Evolutionary conservation across 2,329 filamentous ascomycete species (phyloP).

Genomic region (Podosphaera xanthii): DNA sequence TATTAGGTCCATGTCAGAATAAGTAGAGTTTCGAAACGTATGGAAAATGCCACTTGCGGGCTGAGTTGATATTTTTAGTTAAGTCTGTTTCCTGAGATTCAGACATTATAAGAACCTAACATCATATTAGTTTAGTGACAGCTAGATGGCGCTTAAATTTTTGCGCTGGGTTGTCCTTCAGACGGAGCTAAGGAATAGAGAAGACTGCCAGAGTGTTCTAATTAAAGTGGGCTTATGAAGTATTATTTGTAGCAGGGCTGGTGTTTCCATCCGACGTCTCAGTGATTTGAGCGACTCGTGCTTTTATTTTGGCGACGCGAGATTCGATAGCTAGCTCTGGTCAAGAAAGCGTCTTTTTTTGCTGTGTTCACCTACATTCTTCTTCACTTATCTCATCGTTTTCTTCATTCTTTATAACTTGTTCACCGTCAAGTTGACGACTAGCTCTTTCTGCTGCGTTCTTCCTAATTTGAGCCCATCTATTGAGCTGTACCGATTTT

Average conservation of each 20-base stretch:
- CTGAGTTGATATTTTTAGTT: too few species aligned
- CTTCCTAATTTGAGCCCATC: slow-evolving; percentile 90
- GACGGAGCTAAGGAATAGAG: too few species aligned
- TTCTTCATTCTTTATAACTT: slow-evolving; percentile 35
- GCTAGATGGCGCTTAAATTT: too few species aligned
- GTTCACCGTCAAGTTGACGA: slow-evolving; percentile 39
- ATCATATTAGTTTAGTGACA: too few species aligned
- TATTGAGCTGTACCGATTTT: slow-evolving; percentile 36
- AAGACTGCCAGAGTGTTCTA: too few species aligned
- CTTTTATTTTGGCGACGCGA: slow-evolving; percentile 91
- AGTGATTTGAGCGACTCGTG: slow-evolving; percentile 82
- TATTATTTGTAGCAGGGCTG: slow-evolving; percentile 4
- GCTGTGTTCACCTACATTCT: slow-evolving; percentile 45
- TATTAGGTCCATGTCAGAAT: too few species aligned
- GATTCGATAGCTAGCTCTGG: slow-evolving; percentile 62
- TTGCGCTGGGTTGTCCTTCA: too few species aligned
- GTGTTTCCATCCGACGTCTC: slow-evolving; percentile 43
- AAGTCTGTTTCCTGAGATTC: too few species aligned
- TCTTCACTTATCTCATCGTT: slow-evolving; percentile 86
- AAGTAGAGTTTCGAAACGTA: too few species aligned
- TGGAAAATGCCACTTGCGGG: too few species aligned
- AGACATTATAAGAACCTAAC: too few species aligned
- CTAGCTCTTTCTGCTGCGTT: slow-evolving; percentile 70
- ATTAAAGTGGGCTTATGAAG: neutral
- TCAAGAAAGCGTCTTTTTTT: slow-evolving; percentile 10